Base-by-base conservation (phyloP, 345 rosid species). In the Boechera retrofracta region DNA sequence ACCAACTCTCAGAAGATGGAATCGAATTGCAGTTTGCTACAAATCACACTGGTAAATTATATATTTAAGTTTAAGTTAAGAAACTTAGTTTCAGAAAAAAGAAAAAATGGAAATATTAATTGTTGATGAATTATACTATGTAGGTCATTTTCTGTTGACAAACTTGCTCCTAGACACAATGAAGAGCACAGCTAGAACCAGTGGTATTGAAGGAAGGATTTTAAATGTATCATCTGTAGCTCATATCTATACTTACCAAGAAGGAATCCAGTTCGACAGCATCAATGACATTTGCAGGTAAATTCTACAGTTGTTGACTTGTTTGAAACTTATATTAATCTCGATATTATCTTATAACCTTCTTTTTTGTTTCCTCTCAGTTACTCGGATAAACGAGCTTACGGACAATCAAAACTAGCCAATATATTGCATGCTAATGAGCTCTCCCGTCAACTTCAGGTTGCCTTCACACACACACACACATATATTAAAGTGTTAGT, bases 401-500 rank as follows among this genome's bases (percentile, higher is more conserved):
- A 95, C 42, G 99, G 98, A 12, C 98, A 95, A 73, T 95, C 99
- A 10, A 95, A 95, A 64, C 73, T 95, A 63, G 99, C 99, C 16
- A 95, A 88, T 80, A 83, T 95, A 78, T 83, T 95, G 11, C 99
- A 92, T 33, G 89, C 91, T 53, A 90, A 84, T 15, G 97, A 92
- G 85, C 96, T 95, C 79, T 83, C 96, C 42, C 97, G 89, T 78
- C 91, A 88, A 65, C 73, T 94, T 76, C 81, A 89, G 94, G 98
- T 94, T 15, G 52, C 67, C 45, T 73, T 41, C 64, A 65, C 18
- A 58, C 36, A 64, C 60, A 62, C 21, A 73, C 10, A 59, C 63
- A 41, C 36, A 73, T 58, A 62, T 2, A 36, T 58, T 41, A 4
- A 67, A 69, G 42, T 75, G 44, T 13, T 36, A 8, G n/a, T 48